Evolutionary conservation across 495 filamentous ascomycete species (phyloP).

Genomic region (Hyphodiscus hymeniophilus): DNA sequence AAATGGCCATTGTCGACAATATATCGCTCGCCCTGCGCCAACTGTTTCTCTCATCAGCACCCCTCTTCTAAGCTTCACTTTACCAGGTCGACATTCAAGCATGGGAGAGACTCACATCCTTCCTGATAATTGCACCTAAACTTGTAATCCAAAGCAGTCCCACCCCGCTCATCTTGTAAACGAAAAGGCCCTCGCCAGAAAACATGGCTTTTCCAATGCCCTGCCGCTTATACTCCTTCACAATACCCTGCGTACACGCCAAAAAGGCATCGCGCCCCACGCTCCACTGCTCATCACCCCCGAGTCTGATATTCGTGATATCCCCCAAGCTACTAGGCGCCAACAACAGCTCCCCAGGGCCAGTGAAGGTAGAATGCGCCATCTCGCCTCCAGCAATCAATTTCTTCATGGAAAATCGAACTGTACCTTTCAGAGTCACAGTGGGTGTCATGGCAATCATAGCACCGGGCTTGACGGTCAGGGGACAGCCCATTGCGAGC

Average conservation of each 20-base stretch:
- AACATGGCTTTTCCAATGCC: constrained; percentile 88
- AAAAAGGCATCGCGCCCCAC: constrained; percentile 78
- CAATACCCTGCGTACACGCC: constrained; percentile 65
- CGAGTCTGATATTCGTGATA: constrained; percentile 69
- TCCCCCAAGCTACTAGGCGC: constrained; percentile 78
- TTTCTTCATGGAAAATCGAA: constrained; percentile 83
- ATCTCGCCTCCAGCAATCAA: constrained; percentile 76
- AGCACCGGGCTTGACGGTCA: constrained; percentile 71
- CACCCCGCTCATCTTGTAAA: constrained; percentile 74
- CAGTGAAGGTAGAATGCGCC: constrained; percentile 71
- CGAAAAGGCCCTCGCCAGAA: constrained; percentile 84
- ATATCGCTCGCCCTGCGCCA: constrained; percentile 72
- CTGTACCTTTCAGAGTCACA: constrained; percentile 68
- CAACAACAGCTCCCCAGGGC: constrained; percentile 83
- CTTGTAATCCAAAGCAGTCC: constrained; percentile 85
- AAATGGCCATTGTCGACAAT: constrained; percentile 93
- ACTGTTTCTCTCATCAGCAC: constrained; percentile 34
- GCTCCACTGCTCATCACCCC: constrained; percentile 63
- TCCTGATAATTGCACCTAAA: constrained; percentile 90
- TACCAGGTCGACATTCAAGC: not conserved
- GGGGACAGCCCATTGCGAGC: constrained; percentile 78
- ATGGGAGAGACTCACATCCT: constrained; percentile 64
- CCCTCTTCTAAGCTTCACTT: constrained; percentile 2
- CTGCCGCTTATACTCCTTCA: constrained; percentile 80
- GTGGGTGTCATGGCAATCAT: constrained; percentile 96